Evolutionary conservation across 164 flowering plant species (phyloP), one percentile per base, ranked within the genome.

Genomic region (Vitis rupestris): DNA sequence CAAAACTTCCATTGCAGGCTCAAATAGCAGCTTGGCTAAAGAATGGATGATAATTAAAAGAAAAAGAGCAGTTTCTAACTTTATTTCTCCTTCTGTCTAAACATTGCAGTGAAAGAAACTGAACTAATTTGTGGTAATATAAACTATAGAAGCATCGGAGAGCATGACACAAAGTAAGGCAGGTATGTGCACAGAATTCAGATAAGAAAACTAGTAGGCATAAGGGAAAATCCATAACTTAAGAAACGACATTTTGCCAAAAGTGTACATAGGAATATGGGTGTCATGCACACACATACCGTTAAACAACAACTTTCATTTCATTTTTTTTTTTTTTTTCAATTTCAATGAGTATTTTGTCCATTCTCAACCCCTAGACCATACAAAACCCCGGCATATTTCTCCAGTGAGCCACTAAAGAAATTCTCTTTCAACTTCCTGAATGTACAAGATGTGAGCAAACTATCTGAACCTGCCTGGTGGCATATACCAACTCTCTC

Each of bases 401-500:
- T 72, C 64, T 79, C 79, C 65, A 79, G 58, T 5, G 80, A 79
- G 44, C 79, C 80, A 53, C 75, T 73, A 50, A 76, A 76, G 77
- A 76, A 76, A 51, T 64, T 71, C 61, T 74, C 74, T 66, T 74
- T 76, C 63, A 76, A 69, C 72, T 80, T 80, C 71, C 72, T 64
- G 73, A 80, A 80, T 52, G 80, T 72, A 71, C 76, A 71, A 54
- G 57, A 50, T 7, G 82, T 80, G 17, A 80, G 80, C 44, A 37
- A 37, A 37, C 44, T 37, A 37, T 37, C 44, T 37, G 44, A 37
- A 37, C 44, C 44, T 2, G 82, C 82, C 60, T 76, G 80, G 61
- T 80, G 82, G 57, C 73, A 71, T 12, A 74, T 48, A n/a, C 80
- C 82, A n/a, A 80, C 73, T 59, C 82, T 74, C 71, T 76, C 80